These are phyloP conservation scores for Phellopilus nigrolimitatus DNA, from an alignment of 1,284 basidiomycete genomes.

Conservation along the genomic window DNA sequence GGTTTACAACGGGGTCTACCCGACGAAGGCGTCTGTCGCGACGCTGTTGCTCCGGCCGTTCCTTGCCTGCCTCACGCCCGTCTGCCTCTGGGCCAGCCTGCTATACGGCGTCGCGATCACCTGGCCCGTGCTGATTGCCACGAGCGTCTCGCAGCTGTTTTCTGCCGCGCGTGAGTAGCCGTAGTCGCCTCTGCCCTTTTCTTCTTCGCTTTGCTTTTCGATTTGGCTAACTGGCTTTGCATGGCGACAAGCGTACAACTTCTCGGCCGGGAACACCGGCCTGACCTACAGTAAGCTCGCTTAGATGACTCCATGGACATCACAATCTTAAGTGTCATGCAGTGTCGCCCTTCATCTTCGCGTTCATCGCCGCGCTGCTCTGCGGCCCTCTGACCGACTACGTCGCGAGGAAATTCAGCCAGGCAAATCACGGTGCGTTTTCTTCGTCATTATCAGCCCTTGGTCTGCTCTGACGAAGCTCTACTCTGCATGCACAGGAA, in stretches of 20 bases:
- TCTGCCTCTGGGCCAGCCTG: constrained; percentile 20
- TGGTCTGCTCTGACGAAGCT: background rate
- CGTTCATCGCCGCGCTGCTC: constrained; percentile 21
- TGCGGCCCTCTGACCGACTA: constrained; percentile 24
- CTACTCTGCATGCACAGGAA: background rate
- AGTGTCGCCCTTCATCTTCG: constrained; percentile 24
- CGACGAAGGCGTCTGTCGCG: constrained; percentile 15
- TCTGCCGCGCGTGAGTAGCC: constrained; percentile 22
- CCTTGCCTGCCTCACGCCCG: constrained; percentile 18
- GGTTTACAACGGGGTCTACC: constrained; percentile 20
- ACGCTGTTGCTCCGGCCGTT: constrained; percentile 16
- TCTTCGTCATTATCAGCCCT: background rate
- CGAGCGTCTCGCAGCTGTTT: constrained; percentile 23
- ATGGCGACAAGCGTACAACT: constrained; percentile 21
- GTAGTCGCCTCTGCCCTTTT: background rate
- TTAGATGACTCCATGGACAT: constrained; percentile 1
- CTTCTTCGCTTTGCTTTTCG: background rate
- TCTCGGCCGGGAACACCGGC: constrained; percentile 20
- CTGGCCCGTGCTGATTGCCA: constrained; percentile 25
- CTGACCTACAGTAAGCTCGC: constrained; percentile 17
- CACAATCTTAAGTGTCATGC: background rate
- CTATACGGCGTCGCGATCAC: constrained; percentile 25
- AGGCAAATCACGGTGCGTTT: constrained; percentile 19
- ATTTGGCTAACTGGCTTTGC: background rate
- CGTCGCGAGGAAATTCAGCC: constrained; percentile 21